Conservation (phyloP, 2,329 filamentous ascomycete species). For the Penicillium sp. region DNA sequence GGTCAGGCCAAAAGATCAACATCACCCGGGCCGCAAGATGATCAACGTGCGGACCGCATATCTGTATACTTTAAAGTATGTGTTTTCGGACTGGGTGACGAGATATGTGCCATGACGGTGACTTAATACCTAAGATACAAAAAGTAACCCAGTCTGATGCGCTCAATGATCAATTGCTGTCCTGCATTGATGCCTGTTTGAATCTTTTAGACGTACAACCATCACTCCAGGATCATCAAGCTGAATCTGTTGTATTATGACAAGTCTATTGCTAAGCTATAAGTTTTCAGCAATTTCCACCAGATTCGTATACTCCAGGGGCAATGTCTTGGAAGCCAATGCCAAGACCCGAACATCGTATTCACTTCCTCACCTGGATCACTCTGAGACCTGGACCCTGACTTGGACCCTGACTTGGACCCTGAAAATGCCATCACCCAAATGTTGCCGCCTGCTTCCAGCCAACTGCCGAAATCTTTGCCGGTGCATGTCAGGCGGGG, state of each 20-base stretch:
- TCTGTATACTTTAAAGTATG: too few relatives aligned
- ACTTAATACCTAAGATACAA: too few relatives aligned
- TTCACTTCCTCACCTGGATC: constrained; percentile 2
- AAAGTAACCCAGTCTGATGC: too few relatives aligned
- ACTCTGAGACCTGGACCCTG: not conserved
- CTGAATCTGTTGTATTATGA: too few relatives aligned
- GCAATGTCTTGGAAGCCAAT: constrained; percentile 11
- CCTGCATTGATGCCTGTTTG: too few relatives aligned
- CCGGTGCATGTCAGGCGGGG: constrained; percentile 21
- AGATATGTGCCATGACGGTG: too few relatives aligned
- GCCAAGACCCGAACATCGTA: constrained; percentile 18
- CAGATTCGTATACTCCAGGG: constrained; percentile 10
- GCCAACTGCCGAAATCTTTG: constrained; percentile 33
- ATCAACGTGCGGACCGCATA: not conserved
- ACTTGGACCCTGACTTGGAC: not conserved
- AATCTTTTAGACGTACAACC: too few relatives aligned
- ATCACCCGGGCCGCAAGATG: not conserved
- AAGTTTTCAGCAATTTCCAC: not conserved
- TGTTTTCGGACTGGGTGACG: too few relatives aligned
- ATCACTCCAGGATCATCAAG: too few relatives aligned
- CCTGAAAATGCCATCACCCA: not conserved
- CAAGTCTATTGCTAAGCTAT: not conserved
- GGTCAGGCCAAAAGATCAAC: not conserved
- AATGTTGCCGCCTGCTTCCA: not conserved
- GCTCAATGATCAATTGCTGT: too few relatives aligned